A percentile compares a stretch with the other conserved stretches of the same genome.
phyloP scores from a whole-genome alignment of 331 rosid genomes.

The Arachis monticola region DNA sequence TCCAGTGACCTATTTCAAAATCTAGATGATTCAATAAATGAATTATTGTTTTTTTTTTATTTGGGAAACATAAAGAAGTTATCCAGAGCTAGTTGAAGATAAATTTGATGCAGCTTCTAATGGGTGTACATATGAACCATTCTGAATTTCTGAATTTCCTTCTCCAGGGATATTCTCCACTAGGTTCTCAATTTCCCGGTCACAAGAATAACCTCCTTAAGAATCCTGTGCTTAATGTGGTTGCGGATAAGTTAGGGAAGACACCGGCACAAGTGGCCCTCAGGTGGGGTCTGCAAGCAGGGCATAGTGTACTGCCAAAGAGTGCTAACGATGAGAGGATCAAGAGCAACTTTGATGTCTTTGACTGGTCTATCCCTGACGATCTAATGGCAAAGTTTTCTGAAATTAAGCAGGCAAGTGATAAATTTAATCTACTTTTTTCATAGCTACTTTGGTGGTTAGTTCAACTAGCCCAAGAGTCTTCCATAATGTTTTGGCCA shows the following conservation, averaged over 20 bases:
- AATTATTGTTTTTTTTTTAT: background rate
- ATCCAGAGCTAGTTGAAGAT: constrained; percentile 4
- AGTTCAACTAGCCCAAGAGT: background rate
- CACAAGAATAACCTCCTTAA: constrained; percentile 48
- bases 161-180: constrained; percentile 64
- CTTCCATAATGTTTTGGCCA: background rate
- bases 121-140: constrained; percentile 2
- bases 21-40: too few species aligned
- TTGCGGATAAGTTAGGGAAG: constrained; percentile 63
- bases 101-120: background rate
- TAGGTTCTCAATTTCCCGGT: constrained; percentile 54
- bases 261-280: constrained; percentile 71
- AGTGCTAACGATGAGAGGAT: constrained; percentile 59
- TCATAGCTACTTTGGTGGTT: background rate
- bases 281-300: constrained; percentile 74
- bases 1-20: too few species aligned
- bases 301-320: constrained; percentile 78
- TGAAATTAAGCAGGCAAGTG: constrained; percentile 62
- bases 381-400: constrained; percentile 49
- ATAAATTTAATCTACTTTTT: background rate
- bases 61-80: background rate
- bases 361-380: constrained; percentile 65
- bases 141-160: constrained; percentile 4
- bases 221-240: constrained; percentile 42
- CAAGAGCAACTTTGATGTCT: constrained; percentile 54